Conservation (phyloP, 169 alveolate genomes). For the Plasmodium coatneyi region DNA sequence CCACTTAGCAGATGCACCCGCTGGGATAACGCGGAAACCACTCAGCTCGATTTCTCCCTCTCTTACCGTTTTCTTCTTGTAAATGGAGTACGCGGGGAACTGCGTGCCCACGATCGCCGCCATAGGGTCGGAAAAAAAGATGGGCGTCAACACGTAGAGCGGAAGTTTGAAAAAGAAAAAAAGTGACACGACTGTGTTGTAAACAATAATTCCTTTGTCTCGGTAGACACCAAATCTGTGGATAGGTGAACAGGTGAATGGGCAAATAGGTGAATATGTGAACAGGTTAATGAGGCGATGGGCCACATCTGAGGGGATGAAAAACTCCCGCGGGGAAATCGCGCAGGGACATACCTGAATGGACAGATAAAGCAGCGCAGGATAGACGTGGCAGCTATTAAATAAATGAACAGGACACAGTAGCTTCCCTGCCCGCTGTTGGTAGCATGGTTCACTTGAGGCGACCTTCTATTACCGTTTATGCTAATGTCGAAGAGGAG, state of each 20-base stretch:
- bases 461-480: conserved; percentile 4
- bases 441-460: neutral
- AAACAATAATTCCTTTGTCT: conserved; percentile 47
- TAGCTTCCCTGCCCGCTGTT: neutral
- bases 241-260: neutral
- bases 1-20: neutral
- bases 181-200: conserved; percentile 35
- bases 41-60: neutral
- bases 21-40: neutral
- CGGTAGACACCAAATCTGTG: conserved; percentile 36
- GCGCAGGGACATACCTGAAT: conserved; percentile 15
- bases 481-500: conserved; percentile 26
- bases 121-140: conserved; percentile 65
- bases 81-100: conserved; percentile 22
- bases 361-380: conserved; percentile 42
- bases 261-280: neutral
- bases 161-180: conserved; percentile 58
- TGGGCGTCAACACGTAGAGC: conserved; percentile 52
- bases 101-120: conserved; percentile 51
- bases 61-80: conserved; percentile 49
- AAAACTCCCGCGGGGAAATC: neutral
- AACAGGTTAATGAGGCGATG: neutral
- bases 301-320: neutral
- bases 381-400: conserved; percentile 15
- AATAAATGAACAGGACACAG: conserved; percentile 27